These are phyloP conservation scores for Fusarium drepaniforme DNA, from an alignment of 2,329 filamentous ascomycete genomes.

Conservation along the genomic window DNA sequence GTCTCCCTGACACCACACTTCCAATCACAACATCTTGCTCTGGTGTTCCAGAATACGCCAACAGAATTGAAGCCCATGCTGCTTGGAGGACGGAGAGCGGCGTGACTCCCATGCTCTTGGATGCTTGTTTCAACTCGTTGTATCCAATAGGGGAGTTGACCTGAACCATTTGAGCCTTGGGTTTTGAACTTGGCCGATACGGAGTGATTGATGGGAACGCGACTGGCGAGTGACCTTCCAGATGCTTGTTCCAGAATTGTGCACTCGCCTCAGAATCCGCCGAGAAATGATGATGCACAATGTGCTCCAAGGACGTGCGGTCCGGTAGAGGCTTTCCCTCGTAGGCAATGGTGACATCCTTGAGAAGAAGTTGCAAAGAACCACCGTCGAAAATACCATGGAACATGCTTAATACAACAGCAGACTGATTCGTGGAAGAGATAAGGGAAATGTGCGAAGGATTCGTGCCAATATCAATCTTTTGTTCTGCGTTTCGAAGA, in stretches of 20 bases:
- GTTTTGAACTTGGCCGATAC: not conserved
- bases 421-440: not conserved
- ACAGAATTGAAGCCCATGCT: conserved; percentile 2
- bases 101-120: conserved; percentile 2
- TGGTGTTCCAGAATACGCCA: conserved; percentile 6
- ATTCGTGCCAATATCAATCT: not conserved
- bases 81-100: conserved; percentile 8
- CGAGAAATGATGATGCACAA: conserved; percentile 9
- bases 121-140: not conserved
- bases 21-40: conserved; percentile 9
- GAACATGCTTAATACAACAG: conserved; percentile 9
- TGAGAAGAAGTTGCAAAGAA: conserved; percentile 5
- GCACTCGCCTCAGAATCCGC: not conserved
- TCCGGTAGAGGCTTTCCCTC: not conserved
- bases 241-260: conserved; percentile 12
- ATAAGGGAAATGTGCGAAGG: not conserved
- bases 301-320: conserved; percentile 5
- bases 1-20: conserved; percentile 6
- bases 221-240: not conserved
- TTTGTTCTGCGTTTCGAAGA: conserved; percentile 1
- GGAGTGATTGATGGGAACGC: conserved; percentile 6
- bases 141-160: not conserved
- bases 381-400: conserved; percentile 12
- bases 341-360: not conserved
- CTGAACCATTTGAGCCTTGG: not conserved